A percentile compares a stretch with the other conserved stretches of the same genome.
phyloP scores from a whole-genome alignment of 164 flowering plant genomes.

The Akebia trifoliata region DNA sequence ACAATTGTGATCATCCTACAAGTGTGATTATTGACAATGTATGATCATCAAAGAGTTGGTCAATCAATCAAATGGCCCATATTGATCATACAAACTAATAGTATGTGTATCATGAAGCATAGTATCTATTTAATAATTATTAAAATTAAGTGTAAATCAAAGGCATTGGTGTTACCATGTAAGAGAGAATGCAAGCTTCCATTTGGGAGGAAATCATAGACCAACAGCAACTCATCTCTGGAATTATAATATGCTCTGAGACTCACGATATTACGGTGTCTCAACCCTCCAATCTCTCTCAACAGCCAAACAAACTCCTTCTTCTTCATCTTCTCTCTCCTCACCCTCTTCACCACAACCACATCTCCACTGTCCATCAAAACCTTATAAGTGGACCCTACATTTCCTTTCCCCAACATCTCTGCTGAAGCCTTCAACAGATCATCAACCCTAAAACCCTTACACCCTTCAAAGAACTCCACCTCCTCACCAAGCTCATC shows the following conservation, averaged over 20 bases:
- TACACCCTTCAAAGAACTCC: slow-evolving; percentile 37
- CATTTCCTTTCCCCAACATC: slow-evolving; percentile 51
- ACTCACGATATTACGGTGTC: slow-evolving; percentile 40
- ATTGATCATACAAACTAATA: no score
- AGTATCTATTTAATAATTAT: not conserved
- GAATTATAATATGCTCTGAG: slow-evolving; percentile 47
- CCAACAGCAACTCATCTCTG: slow-evolving; percentile 43
- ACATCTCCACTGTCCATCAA: slow-evolving; percentile 35
- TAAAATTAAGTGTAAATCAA: not conserved
- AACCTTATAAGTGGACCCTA: slow-evolving; percentile 53
- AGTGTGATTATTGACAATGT: no score
- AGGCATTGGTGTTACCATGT: slow-evolving; percentile 31
- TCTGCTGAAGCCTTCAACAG: slow-evolving; percentile 51
- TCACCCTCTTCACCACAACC: slow-evolving; percentile 45
- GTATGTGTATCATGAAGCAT: not conserved
- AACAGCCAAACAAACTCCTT: slow-evolving; percentile 36
- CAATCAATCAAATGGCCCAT: not conserved
- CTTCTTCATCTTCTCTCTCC: slow-evolving; percentile 30
- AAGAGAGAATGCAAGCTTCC: slow-evolving; percentile 50
- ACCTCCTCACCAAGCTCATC: slow-evolving; percentile 14
- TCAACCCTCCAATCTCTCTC: slow-evolving; percentile 36
- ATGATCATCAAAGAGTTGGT: no score
- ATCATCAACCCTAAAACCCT: slow-evolving; percentile 33
- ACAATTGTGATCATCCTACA: no score
- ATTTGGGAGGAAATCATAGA: slow-evolving; percentile 42